Base-by-base conservation (phyloP, 306 rosid species). In the Vigna angularis region DNA sequence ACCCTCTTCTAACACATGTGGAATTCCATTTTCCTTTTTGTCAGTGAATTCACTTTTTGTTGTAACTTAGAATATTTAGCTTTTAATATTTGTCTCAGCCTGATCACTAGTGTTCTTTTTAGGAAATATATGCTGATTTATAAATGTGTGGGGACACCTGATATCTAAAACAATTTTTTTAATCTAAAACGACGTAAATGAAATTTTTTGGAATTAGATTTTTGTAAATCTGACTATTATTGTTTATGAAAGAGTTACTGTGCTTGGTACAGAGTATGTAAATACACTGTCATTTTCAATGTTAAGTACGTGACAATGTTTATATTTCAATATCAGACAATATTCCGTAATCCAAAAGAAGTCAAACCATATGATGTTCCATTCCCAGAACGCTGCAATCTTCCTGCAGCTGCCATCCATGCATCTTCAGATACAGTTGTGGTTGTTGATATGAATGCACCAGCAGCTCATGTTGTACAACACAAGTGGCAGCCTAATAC, bases 401-500 rank as follows among this genome's bases (percentile, higher is more conserved):
- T 95, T 77, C 99, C 99, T 72, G 99, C 99, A 1, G 88, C 98
- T 66, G 93, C 94, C 18, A 87, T 95, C 84, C 93, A 85, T 65
- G 98, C 98, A 64, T 89, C 98, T 64, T 84, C 99, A 68, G 97
- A 96, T 83, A 80, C 84, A 28, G 91, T 96, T 49, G 91, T 91
- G 70, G 80, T 93, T 76, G 98, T 93, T 70, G 97, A 91, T 82
- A 78, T 86, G 75, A 86, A 92, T 79, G 98, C 97, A 34, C 99
- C 99, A 28, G 96, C 98, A 57, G 96, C 94, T 66, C 90, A 79
- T 88, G 88, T 96, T 69, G 98, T 90, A 10, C 97, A 87, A 82
- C 99, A 96, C 86, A 93, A 85, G 86, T 96, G 99, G 97, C 99
- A 96, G 83, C 97, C 99, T 61, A 93, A 96, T 84, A 93, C 99